phyloP scores from a whole-genome alignment of 257 asterid species.

The Henckelia pumila region DNA sequence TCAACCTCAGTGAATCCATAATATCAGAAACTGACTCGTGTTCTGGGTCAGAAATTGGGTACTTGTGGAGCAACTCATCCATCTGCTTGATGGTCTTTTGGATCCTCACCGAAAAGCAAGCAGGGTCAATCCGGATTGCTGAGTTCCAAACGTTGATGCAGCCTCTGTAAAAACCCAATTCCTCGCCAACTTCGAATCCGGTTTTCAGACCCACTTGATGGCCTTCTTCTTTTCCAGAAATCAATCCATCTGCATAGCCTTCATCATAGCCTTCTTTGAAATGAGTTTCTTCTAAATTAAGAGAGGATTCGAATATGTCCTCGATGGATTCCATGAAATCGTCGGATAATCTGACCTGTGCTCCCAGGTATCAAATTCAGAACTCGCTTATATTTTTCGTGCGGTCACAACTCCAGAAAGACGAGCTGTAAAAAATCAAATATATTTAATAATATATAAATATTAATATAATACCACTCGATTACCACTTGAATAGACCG shows the following conservation, averaged over 20 bases:
- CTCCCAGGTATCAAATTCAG: background rate
- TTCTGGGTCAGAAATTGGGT: constrained; percentile 57
- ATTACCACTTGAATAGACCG: no score
- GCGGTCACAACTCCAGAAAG: background rate
- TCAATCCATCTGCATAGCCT: constrained; percentile 57
- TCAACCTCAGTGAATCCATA: constrained; percentile 53
- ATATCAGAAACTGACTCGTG: constrained; percentile 46
- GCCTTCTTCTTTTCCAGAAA: constrained; percentile 58
- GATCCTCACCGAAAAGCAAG: constrained; percentile 38
- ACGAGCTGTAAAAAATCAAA: background rate
- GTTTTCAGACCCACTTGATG: constrained; percentile 51
- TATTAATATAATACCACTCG: no score
- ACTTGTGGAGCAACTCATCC: constrained; percentile 48
- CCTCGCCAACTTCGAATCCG: constrained; percentile 64
- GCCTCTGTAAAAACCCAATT: constrained; percentile 65
- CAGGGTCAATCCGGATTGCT: constrained; percentile 44
- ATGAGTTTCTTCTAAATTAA: constrained; percentile 55
- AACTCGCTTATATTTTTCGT: background rate
- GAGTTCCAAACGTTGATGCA: constrained; percentile 55
- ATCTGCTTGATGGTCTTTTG: constrained; percentile 47
- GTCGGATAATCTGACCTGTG: background rate
- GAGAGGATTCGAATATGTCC: constrained; percentile 53
- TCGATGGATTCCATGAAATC: constrained; percentile 36
- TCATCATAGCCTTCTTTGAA: constrained; percentile 51
- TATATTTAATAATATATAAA: no score